A percentile compares a stretch with the other conserved stretches of the same genome.
Conservation (phyloP, 495 filamentous ascomycete species). For the Tirmania nivea region DNA sequence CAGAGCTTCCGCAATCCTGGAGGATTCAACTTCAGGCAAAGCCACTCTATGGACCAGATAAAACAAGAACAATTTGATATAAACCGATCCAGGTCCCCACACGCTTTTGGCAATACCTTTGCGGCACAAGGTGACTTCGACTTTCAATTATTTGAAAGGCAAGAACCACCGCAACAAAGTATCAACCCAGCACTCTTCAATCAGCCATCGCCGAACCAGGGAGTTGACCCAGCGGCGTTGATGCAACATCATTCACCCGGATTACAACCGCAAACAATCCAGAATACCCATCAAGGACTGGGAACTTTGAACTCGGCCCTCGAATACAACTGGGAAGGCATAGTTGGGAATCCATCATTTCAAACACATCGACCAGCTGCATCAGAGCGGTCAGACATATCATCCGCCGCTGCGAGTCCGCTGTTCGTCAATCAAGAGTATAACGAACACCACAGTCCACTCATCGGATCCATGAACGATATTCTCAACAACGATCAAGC, state of each 20-base stretch:
- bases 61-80: neutral
- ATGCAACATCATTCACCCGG: conserved; percentile 33
- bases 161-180: conserved; percentile 10
- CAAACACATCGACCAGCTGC: conserved; percentile 58
- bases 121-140: conserved; percentile 32
- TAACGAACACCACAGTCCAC: conserved; percentile 41
- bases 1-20: neutral
- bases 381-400: conserved; percentile 77
- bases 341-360: conserved; percentile 42
- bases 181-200: conserved; percentile 44
- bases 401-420: conserved; percentile 56
- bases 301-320: conserved; percentile 48
- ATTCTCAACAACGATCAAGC: conserved; percentile 40
- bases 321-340: conserved; percentile 49
- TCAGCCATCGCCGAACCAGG: conserved; percentile 34
- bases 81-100: neutral
- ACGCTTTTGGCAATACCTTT: conserved; percentile 25
- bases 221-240: conserved; percentile 27
- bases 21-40: neutral
- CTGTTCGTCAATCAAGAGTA: conserved; percentile 55
- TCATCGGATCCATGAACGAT: conserved; percentile 56
- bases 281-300: conserved; percentile 26
- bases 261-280: conserved; percentile 33
- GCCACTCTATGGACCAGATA: neutral
- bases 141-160: conserved; percentile 36